These are phyloP conservation scores for Heliamphora exappendiculata DNA, from an alignment of 148 eudicot genomes.

Conservation along the genomic window DNA sequence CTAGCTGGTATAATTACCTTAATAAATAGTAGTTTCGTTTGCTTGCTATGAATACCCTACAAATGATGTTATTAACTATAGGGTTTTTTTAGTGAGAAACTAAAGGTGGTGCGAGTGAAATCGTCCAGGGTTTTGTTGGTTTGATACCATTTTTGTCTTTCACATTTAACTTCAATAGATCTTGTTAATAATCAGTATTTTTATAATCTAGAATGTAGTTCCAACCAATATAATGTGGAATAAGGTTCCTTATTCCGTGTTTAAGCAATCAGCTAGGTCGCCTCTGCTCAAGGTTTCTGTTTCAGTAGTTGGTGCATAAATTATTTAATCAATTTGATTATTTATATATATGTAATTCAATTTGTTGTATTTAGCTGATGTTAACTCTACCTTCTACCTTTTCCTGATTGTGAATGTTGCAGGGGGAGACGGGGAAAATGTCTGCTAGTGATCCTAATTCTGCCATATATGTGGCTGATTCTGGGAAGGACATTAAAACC, in stretches of 20 bases:
- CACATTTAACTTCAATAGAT: not conserved
- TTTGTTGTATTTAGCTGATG: not conserved
- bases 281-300: not conserved
- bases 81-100: not conserved
- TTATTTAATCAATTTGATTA: not conserved
- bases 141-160: no score
- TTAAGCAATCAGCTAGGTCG: not conserved
- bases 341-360: not conserved
- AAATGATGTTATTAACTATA: no score
- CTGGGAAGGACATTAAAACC: constrained; percentile 73
- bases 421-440: constrained; percentile 98
- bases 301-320: not conserved
- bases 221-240: not conserved
- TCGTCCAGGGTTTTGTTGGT: not conserved
- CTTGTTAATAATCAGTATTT: not conserved
- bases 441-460: constrained; percentile 96
- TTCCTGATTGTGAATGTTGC: constrained; percentile 16
- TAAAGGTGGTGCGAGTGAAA: not conserved
- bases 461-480: constrained; percentile 92
- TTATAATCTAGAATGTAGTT: not conserved
- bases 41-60: not conserved
- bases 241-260: not conserved
- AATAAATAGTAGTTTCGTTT: not conserved
- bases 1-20: not conserved
- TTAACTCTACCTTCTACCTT: not conserved